Conservation (phyloP, 2,329 filamentous ascomycete species). For the Ophiocordyceps sinensis region DNA sequence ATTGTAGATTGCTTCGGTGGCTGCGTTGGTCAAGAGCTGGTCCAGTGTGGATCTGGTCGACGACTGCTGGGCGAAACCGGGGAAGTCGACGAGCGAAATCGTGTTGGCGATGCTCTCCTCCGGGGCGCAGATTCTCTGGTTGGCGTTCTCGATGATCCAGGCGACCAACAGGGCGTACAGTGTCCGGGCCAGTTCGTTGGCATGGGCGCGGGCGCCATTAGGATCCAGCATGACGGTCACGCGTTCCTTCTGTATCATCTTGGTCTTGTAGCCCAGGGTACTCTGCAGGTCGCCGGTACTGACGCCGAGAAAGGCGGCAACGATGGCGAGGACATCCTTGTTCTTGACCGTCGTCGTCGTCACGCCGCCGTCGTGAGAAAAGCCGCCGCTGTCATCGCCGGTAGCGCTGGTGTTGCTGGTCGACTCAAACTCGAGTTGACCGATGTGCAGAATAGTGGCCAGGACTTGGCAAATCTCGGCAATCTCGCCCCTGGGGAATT, state of each 20-base stretch:
- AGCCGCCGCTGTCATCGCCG: constrained; percentile 87
- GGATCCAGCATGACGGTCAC: constrained; percentile 99
- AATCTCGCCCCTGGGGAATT: constrained; percentile 86
- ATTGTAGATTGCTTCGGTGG: constrained; percentile 84
- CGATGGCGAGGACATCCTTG: constrained; percentile 70
- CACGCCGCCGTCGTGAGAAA: constrained; percentile 86
- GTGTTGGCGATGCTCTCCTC: constrained; percentile 90
- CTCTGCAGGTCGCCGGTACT: constrained; percentile 67
- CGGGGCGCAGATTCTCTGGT: constrained; percentile 72
- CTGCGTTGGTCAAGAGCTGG: constrained; percentile 88
- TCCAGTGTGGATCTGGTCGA: constrained; percentile 78
- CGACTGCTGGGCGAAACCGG: constrained; percentile 75
- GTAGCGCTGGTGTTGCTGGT: constrained; percentile 64
- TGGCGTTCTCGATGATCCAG: constrained; percentile 85
- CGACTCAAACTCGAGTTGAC: constrained; percentile 85
- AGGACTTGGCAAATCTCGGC: constrained; percentile 94
- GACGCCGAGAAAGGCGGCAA: constrained; percentile 92
- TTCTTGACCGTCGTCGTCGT: constrained; percentile 81
- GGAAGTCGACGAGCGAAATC: constrained; percentile 89
- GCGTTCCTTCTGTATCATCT: constrained; percentile 87
- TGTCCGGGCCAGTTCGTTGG: constrained; percentile 84
- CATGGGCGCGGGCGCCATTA: constrained; percentile 75
- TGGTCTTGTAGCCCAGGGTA: constrained; percentile 89
- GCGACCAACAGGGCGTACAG: constrained; percentile 89
- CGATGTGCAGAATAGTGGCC: constrained; percentile 89